Evolutionary conservation across 2,329 filamentous ascomycete genomes (phyloP).

Genomic region (Colletotrichum orchidophilum): DNA sequence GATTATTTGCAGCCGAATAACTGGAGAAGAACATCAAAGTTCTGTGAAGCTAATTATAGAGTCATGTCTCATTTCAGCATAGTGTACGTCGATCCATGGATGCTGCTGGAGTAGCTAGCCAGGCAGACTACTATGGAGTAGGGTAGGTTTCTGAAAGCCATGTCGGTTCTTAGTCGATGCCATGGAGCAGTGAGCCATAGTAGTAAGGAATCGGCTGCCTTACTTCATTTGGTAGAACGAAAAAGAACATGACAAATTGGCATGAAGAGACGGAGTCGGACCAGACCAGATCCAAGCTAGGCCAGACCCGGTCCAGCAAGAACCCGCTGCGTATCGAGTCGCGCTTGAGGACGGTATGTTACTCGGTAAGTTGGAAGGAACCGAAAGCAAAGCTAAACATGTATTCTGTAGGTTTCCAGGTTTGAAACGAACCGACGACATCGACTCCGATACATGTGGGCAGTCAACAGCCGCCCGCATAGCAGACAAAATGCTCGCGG

Average conservation of each 20-base stretch:
- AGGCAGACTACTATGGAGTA: not conserved
- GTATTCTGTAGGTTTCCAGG: not conserved
- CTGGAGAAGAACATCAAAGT: not conserved
- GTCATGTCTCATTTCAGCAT: not conserved
- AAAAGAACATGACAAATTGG: too few relatives aligned
- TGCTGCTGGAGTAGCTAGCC: not conserved
- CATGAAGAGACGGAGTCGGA: too few relatives aligned
- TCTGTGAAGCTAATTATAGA: not conserved
- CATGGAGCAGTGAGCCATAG: too few relatives aligned
- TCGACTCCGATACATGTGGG: not conserved
- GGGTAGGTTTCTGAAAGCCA: not conserved
- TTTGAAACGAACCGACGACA: not conserved
- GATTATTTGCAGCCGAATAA: not conserved
- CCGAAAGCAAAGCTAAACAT: not conserved
- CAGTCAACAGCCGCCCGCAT: not conserved
- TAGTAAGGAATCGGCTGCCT: too few relatives aligned
- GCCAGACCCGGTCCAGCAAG: not conserved
- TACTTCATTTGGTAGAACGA: too few relatives aligned
- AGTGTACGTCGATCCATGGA: not conserved
- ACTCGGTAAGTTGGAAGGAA: not conserved
- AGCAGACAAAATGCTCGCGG: not conserved
- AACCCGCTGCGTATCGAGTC: not conserved
- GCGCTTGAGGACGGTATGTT: not conserved
- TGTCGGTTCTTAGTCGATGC: not conserved
- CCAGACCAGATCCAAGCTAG: not conserved